Conservation (phyloP, 129 eudicot genomes). For the Chrysanthemum makinoi region DNA sequence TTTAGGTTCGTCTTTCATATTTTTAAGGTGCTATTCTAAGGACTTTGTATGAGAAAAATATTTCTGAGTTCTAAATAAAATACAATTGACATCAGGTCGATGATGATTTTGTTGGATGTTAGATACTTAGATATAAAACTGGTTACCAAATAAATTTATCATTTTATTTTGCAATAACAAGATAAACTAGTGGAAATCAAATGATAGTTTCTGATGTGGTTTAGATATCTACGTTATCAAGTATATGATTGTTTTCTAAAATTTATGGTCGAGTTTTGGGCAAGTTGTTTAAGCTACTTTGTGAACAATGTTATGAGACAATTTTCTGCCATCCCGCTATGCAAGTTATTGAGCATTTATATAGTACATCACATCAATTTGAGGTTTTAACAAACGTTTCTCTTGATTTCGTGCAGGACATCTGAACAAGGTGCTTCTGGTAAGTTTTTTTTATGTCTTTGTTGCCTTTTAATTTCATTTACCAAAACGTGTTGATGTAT, state of each 20-base stretch:
- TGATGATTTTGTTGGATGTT: neutral
- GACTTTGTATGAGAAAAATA: too few species aligned
- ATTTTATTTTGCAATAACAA: too few species aligned
- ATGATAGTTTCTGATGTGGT: neutral
- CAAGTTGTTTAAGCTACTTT: slow-evolving; percentile 2
- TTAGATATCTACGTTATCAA: neutral
- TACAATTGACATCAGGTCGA: neutral
- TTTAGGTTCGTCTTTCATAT: too few species aligned
- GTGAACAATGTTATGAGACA: neutral
- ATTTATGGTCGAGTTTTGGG: neutral
- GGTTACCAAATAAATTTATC: neutral
- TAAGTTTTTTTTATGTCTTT: slow-evolving; percentile 27
- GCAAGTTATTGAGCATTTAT: neutral
- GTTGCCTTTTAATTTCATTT: neutral
- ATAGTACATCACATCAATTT: neutral
- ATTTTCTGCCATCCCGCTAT: neutral
- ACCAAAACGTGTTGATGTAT: neutral
- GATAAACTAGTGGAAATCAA: too few species aligned
- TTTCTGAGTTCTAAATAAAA: too few species aligned
- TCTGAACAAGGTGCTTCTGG: slow-evolving; percentile 91
- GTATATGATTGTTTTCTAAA: neutral
- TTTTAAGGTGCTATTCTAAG: too few species aligned
- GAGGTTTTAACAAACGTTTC: slow-evolving; percentile 26
- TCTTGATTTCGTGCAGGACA: slow-evolving; percentile 60
- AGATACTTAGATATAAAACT: neutral